phyloP scores from a whole-genome alignment of 345 rosid genomes.

The Brassica incana region DNA sequence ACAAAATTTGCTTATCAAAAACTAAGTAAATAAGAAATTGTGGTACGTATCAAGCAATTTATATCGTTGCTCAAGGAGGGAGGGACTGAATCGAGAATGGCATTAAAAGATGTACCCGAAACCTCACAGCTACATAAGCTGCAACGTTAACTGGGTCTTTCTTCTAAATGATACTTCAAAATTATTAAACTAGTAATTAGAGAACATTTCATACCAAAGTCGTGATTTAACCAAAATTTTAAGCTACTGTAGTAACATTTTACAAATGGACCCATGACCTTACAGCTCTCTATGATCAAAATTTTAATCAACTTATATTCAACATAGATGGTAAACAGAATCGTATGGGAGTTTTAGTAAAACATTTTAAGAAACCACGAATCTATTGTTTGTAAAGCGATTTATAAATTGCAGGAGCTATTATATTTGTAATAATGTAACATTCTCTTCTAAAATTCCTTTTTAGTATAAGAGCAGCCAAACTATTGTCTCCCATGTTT shows the following conservation, averaged over 20 bases:
- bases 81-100: background rate
- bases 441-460: background rate
- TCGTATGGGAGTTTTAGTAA: background rate
- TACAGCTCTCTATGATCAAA: background rate
- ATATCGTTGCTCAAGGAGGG: background rate
- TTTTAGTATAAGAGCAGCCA: slow-evolving; percentile 14
- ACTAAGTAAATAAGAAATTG: background rate
- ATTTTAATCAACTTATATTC: background rate
- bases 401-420: background rate
- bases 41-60: background rate
- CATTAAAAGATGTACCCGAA: background rate
- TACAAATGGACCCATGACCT: background rate
- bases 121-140: background rate
- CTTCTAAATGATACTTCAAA: background rate
- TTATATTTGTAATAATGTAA: background rate
- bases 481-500: background rate
- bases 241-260: background rate
- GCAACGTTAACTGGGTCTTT: background rate
- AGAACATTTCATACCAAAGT: background rate
- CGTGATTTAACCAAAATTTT: background rate
- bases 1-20: background rate
- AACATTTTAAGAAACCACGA: background rate
- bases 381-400: background rate
- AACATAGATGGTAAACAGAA: background rate
- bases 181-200: background rate